Percentiles rank a stretch among this genome's conserved stretches.
Evolutionary conservation across 371 early-diverging fungal species (phyloP).

Genomic region (Rhizopus arrhizus): DNA sequence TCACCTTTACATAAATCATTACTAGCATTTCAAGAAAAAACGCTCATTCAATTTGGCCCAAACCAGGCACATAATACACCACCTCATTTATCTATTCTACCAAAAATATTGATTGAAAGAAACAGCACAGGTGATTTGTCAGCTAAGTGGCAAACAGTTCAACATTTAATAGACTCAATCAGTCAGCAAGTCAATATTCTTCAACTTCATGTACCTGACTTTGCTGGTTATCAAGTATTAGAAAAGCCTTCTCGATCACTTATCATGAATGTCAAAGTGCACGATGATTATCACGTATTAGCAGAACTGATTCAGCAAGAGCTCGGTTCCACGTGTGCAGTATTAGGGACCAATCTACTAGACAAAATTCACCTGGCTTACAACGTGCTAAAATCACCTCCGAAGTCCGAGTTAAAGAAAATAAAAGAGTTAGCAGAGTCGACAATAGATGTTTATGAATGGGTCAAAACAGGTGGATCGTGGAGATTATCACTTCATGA

Average conservation of each 20-base stretch:
- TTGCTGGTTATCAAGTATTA: constrained; percentile 30
- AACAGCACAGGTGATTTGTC: constrained; percentile 18
- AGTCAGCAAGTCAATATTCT: constrained; percentile 20
- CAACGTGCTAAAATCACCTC: constrained; percentile 29
- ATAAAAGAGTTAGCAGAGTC: constrained; percentile 30
- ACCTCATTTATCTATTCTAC: constrained; percentile 29
- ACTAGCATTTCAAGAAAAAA: constrained; percentile 32
- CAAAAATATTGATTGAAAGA: constrained; percentile 28
- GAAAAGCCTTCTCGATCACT: constrained; percentile 34
- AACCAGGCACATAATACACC: constrained; percentile 38
- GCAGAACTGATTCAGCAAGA: constrained; percentile 20
- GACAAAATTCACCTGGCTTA: constrained; percentile 36
- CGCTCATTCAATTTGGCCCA: constrained; percentile 30
- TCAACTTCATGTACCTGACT: constrained; percentile 23
- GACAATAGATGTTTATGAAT: constrained; percentile 32
- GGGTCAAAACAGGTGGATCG: constrained; percentile 33
- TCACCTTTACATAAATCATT: constrained; percentile 34
- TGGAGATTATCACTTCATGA: constrained; percentile 35
- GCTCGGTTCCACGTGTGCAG: constrained; percentile 18
- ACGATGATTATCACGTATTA: constrained; percentile 17
- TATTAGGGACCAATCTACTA: constrained; percentile 26
- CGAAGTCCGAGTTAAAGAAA: constrained; percentile 23
- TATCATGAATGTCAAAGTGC: constrained; percentile 26
- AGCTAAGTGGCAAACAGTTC: constrained; percentile 31
- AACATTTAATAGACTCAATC: constrained; percentile 20